Conservation (phyloP, 352 stramenopile genomes). For the Aphanomyces cochlioides region DNA sequence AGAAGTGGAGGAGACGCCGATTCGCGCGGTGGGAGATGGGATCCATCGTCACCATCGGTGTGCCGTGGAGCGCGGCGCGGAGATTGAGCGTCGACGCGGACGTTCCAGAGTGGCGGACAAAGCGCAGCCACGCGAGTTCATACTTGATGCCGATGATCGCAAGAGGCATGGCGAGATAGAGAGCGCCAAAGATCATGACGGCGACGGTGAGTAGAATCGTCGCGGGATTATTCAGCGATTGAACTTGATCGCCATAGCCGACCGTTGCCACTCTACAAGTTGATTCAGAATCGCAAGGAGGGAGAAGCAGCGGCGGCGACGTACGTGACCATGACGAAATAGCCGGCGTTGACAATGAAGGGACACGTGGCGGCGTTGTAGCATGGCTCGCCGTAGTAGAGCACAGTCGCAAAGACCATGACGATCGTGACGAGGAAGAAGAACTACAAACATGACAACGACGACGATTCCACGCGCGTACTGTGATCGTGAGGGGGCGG, state of each 20-base stretch:
- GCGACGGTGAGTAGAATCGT: slow-evolving; percentile 51
- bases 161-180: slow-evolving; percentile 76
- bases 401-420: slow-evolving; percentile 70
- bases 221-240: slow-evolving; percentile 48
- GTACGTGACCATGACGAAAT: slow-evolving; percentile 85
- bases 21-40: not conserved
- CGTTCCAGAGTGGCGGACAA: slow-evolving; percentile 17
- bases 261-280: slow-evolving; percentile 58
- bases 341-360: slow-evolving; percentile 81
- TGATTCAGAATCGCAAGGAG: not conserved
- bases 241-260: slow-evolving; percentile 68
- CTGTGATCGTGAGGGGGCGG: slow-evolving; percentile 8
- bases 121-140: slow-evolving; percentile 55
- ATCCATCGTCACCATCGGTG: not conserved
- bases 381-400: slow-evolving; percentile 74
- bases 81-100: not conserved
- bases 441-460: slow-evolving; percentile 7
- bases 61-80: not conserved
- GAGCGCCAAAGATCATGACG: slow-evolving; percentile 68
- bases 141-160: slow-evolving; percentile 81
- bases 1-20: not conserved
- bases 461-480: not conserved
- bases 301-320: not conserved
- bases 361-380: slow-evolving; percentile 69
- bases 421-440: slow-evolving; percentile 80